Percentiles rank a stretch among this genome's conserved stretches.
Conservation (phyloP, 2,329 filamentous ascomycete species). For the Aspergillus sojae region DNA sequence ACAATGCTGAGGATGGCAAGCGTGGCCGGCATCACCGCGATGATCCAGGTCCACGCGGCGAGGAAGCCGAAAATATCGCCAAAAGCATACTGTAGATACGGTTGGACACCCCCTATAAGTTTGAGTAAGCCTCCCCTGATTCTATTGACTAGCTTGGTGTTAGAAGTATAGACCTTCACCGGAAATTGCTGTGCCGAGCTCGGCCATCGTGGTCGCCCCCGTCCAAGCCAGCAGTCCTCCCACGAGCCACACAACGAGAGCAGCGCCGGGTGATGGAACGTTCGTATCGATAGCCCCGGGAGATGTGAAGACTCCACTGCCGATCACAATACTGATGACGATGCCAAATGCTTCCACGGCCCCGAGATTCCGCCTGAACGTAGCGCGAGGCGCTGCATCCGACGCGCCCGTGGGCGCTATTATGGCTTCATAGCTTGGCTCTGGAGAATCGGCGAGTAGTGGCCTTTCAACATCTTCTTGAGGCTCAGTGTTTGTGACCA, state of each 20-base stretch:
- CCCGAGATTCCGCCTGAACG: constrained; percentile 20
- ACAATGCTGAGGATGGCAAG: constrained; percentile 23
- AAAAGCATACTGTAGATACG: constrained; percentile 21
- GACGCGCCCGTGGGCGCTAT: not conserved
- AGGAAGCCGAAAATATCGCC: constrained; percentile 24
- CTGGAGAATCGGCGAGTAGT: not conserved
- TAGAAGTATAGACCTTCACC: constrained; percentile 16
- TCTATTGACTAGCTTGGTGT: no score
- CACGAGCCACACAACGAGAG: constrained; percentile 20
- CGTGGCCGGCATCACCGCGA: constrained; percentile 21
- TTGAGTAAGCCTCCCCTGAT: not conserved
- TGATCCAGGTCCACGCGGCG: constrained; percentile 23
- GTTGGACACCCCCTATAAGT: constrained; percentile 18
- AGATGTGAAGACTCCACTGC: constrained; percentile 21
- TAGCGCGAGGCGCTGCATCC: not conserved
- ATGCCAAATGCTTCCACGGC: constrained; percentile 22
- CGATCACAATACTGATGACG: constrained; percentile 25
- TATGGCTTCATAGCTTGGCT: not conserved
- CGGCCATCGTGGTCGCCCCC: constrained; percentile 21
- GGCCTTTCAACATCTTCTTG: not conserved
- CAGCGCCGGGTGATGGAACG: constrained; percentile 20
- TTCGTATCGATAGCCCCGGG: constrained; percentile 22
- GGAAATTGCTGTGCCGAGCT: constrained; percentile 21
- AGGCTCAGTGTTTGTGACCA: not conserved
- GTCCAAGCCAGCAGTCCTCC: constrained; percentile 22